Evolutionary conservation across 768 basidiomycete species (phyloP), one percentile per base, ranked within the genome.

Genomic region (Agrocybe chaxingu): DNA sequence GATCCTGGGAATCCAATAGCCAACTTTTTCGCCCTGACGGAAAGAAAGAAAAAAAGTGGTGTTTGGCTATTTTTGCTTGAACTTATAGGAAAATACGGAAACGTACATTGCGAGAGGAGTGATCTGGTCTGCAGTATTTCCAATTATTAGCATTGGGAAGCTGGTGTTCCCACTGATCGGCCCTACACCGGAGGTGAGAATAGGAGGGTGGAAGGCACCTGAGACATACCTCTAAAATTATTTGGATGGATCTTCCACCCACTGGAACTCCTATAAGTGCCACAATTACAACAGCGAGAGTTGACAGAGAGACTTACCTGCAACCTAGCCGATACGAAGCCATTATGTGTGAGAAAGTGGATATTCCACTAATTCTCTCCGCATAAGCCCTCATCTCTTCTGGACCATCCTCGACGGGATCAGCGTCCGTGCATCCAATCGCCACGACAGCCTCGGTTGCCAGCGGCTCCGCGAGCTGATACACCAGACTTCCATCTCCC

Each of bases 101-200:
- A 55, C 66, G 53, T 35, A 66, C 66, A 50, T 53, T n/a, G 43
- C 50, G 0, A 68, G 45, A 24, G 68, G 67, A 8, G 67, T 67
- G 3, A 66, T 68, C 1, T 66, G 66, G 47, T 69, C 69, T 68
- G 35, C 8, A 39, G 71, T 73, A 50, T 75, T 75, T 0, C 73
- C 73, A 34, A 75, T 63, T n/a, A 74, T 41, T 0, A 75, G 61
- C 8, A 75, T 54, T 0, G 74, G 74, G 52, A 64, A 59, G 49
- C 71, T 71, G 3, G 71, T 72, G 40, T 69, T 68, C 2, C 47
- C 69, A 9, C 48, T 46, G 42, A 72, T 64, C 2, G 69, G 66
- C 34, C 70, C 70, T 63, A 43, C 60, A 58, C 5, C 24, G 24
- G 24, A 24, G 24, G 24, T 24, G 24, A 24, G 24, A 24, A 24